Base-by-base conservation (phyloP, 805 yeast species). In the Debaryomyces tyrocola region DNA sequence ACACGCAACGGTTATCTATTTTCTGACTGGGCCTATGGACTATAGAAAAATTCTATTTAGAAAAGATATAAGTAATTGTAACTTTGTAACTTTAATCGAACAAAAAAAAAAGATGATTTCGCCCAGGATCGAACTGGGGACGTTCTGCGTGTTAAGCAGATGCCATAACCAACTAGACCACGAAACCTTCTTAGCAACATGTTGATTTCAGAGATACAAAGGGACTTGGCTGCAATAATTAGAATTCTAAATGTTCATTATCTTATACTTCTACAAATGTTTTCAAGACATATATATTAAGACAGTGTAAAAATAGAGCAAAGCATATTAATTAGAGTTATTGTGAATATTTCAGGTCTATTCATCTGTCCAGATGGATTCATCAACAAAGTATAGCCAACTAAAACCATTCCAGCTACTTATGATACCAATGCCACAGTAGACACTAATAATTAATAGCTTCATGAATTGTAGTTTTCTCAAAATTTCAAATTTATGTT, bases 121-220 rank as follows among this genome's bases (percentile, higher is more conserved):
- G 90, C 97, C 97, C 97, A 91, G 97, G 97, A 90, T 92, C 97
- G 97, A 92, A 92, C 97, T 90, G 97, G 97, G 97, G 97, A 92
- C 97, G 90, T 88, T 88, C 95, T 90, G 96, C 97, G 97, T 91
- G 97, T 91, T 90, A 91, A 89, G 97, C 97, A 90, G 94, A 88
- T 87, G 97, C 96, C 97, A 91, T 91, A 83, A 90, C 97, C 97
- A 75, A 90, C 96, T 90, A 90, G 96, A 90, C 97, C 97, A 90
- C 90, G 50, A 45, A 47, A 47, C 50, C 51, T 24, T 17, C 24
- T 20, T 40, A 24, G 10, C 5, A 2, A 9, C 27, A 24, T 24
- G 27, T 24, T 24, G 4, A 9, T 9, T 24, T 24, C 3, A 24
- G 10, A 24, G 7, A 24, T 24, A 24, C 27, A 24, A 24, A 3